Evolutionary conservation across 2,329 filamentous ascomycete species (phyloP).

Genomic region (Pseudogymnoascus sp.): DNA sequence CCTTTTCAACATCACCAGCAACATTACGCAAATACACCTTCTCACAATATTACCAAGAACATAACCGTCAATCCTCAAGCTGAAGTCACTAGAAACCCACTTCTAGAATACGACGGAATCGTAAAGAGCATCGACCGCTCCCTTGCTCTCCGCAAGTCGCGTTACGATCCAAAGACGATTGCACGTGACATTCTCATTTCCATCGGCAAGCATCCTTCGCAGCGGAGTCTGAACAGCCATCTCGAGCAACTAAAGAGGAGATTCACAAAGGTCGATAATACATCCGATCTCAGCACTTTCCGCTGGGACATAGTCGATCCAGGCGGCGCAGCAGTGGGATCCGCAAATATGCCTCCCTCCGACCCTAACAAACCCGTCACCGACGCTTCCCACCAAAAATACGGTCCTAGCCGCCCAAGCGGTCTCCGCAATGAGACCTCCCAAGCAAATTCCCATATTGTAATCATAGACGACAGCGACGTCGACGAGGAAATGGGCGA

Average conservation of each 20-base stretch:
- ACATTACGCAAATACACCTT: not conserved
- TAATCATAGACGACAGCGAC: not conserved
- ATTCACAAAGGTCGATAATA: slow-evolving; percentile 9
- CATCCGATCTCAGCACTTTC: slow-evolving; percentile 11
- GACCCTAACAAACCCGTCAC: not conserved
- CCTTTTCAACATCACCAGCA: slow-evolving; percentile 2
- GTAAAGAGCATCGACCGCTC: slow-evolving; percentile 9
- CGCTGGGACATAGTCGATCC: slow-evolving; percentile 11
- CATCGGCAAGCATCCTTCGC: slow-evolving; percentile 51
- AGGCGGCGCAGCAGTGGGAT: not conserved
- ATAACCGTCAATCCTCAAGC: not conserved
- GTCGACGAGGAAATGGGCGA: not conserved
- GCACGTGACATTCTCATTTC: slow-evolving; percentile 55
- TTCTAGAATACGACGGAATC: slow-evolving; percentile 9
- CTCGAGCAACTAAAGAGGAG: slow-evolving; percentile 27
- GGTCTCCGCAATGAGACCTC: not conserved
- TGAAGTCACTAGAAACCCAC: not conserved
- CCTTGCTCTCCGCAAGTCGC: slow-evolving; percentile 30
- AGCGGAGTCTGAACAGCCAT: slow-evolving; percentile 51
- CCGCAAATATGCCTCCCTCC: not conserved
- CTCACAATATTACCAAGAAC: not conserved
- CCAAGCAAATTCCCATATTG: not conserved
- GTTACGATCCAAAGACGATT: slow-evolving; percentile 53
- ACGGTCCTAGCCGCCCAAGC: not conserved
- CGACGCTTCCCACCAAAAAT: not conserved